These are phyloP conservation scores for Porogramme epimiltina DNA, from an alignment of 1,284 basidiomycete species.

Conservation along the genomic window DNA sequence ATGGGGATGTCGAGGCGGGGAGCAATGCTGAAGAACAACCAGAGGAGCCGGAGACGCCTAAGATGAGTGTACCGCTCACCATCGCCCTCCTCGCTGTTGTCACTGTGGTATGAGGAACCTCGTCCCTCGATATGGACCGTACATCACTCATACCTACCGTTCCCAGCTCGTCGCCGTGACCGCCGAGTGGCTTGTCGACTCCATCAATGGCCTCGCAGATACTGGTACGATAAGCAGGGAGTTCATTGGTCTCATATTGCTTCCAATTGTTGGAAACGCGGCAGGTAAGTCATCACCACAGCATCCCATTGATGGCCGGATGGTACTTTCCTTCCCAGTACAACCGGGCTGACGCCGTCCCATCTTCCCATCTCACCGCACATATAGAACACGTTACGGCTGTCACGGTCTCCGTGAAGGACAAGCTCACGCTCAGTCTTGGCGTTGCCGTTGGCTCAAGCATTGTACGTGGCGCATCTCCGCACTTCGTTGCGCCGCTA, in stretches of 20 bases:
- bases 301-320: background rate
- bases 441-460: slow-evolving; percentile 90
- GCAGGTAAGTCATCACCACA: slow-evolving; percentile 53
- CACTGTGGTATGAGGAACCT: slow-evolving; percentile 56
- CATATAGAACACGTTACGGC: slow-evolving; percentile 86
- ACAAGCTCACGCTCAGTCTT: slow-evolving; percentile 73
- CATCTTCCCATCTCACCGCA: background rate
- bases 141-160: background rate
- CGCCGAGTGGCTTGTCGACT: slow-evolving; percentile 85
- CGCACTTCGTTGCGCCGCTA: no score
- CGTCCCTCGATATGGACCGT: background rate
- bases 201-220: slow-evolving; percentile 68
- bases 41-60: slow-evolving; percentile 50
- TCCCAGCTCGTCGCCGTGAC: slow-evolving; percentile 73
- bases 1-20: slow-evolving; percentile 16
- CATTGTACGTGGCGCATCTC: slow-evolving; percentile 78
- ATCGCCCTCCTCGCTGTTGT: slow-evolving; percentile 56
- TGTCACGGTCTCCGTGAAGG: slow-evolving; percentile 85
- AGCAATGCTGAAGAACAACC: slow-evolving; percentile 32
- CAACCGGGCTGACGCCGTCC: background rate
- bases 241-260: slow-evolving; percentile 84
- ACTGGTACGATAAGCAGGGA: slow-evolving; percentile 63
- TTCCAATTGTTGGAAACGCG: slow-evolving; percentile 88
- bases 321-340: no score
- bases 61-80: slow-evolving; percentile 56